Percentiles rank a stretch among this genome's conserved stretches.
Evolutionary conservation across 2,329 filamentous ascomycete species (phyloP).

Genomic region (Penicillium sp.): DNA sequence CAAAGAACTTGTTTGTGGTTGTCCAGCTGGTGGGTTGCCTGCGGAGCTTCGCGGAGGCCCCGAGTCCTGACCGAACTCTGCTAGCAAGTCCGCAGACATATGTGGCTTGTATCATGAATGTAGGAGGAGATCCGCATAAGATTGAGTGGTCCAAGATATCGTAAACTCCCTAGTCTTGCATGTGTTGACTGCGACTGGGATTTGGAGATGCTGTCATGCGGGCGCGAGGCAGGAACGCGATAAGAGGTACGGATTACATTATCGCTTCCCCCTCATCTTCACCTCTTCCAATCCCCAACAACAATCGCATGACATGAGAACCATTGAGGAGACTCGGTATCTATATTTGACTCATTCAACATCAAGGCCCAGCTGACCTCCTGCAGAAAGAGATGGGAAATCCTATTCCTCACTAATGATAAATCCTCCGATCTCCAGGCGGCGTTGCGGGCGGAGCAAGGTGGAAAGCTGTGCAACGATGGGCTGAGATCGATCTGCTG

Average conservation of each 20-base stretch:
- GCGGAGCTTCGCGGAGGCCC: slow-evolving; percentile 17
- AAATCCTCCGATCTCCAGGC: slow-evolving; percentile 62
- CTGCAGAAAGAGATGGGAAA: slow-evolving; percentile 66
- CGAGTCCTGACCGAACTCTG: slow-evolving; percentile 47
- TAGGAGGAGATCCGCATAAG: background rate
- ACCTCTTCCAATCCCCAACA: slow-evolving; percentile 5
- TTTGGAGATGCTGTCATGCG: slow-evolving; percentile 9
- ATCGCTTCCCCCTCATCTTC: slow-evolving; percentile 21
- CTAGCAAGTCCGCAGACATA: slow-evolving; percentile 58
- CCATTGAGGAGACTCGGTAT: slow-evolving; percentile 57
- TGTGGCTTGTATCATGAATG: slow-evolving; percentile 5
- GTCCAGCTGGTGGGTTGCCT: slow-evolving; percentile 6
- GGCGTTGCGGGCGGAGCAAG: slow-evolving; percentile 61
- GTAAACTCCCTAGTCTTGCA: background rate
- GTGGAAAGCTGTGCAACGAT: slow-evolving; percentile 64
- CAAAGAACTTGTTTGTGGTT: slow-evolving; percentile 18
- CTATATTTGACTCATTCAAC: background rate
- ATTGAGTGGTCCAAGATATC: background rate
- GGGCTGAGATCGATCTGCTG: slow-evolving; percentile 86
- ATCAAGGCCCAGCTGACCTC: slow-evolving; percentile 4
- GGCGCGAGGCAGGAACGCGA: slow-evolving; percentile 11
- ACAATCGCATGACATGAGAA: slow-evolving; percentile 49
- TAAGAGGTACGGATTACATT: slow-evolving; percentile 25
- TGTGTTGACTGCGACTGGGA: background rate
- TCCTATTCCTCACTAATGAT: slow-evolving; percentile 57